Percentiles rank a stretch among this genome's conserved stretches.
Conservation (phyloP, 306 rosid genomes). For the Amphicarpaea edgeworthii region DNA sequence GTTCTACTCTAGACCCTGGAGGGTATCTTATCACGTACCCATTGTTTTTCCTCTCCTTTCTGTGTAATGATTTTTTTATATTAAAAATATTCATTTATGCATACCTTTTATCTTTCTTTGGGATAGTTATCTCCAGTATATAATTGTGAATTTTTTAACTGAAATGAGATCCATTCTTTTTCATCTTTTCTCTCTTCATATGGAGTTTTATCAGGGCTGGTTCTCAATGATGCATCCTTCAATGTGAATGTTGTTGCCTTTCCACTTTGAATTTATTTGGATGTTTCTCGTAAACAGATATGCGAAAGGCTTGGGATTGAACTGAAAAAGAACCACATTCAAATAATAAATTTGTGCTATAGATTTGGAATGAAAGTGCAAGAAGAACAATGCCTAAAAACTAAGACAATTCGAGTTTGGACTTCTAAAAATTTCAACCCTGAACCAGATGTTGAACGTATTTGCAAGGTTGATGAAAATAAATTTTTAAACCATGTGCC, state of each 20-base stretch:
- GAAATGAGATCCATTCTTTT: too few relatives aligned
- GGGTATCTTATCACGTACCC: neutral
- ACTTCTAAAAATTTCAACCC: conserved; percentile 70
- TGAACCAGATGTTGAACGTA: conserved; percentile 51
- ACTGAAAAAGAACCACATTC: conserved; percentile 68
- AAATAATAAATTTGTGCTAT: conserved; percentile 67
- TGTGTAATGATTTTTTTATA: too few relatives aligned
- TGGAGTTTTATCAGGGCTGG: too few relatives aligned
- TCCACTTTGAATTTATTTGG: conserved; percentile 9
- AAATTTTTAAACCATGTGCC: neutral
- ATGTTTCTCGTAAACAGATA: conserved; percentile 59
- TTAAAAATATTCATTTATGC: too few relatives aligned
- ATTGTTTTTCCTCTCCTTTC: too few relatives aligned
- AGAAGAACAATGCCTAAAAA: conserved; percentile 70
- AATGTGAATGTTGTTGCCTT: too few relatives aligned
- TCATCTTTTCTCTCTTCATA: too few relatives aligned
- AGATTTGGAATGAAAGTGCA: conserved; percentile 79
- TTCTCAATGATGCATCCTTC: too few relatives aligned
- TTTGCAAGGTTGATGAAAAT: conserved; percentile 46
- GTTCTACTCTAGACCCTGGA: conserved; percentile 23
- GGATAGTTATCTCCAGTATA: neutral
- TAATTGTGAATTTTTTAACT: conserved; percentile 7
- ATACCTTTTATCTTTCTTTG: neutral
- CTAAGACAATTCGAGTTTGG: conserved; percentile 74
- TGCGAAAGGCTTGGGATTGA: conserved; percentile 82